A percentile compares a stretch with the other conserved stretches of the same genome.
phyloP scores from a whole-genome alignment of 805 yeast genomes.

The Zygoascus tannicola region DNA sequence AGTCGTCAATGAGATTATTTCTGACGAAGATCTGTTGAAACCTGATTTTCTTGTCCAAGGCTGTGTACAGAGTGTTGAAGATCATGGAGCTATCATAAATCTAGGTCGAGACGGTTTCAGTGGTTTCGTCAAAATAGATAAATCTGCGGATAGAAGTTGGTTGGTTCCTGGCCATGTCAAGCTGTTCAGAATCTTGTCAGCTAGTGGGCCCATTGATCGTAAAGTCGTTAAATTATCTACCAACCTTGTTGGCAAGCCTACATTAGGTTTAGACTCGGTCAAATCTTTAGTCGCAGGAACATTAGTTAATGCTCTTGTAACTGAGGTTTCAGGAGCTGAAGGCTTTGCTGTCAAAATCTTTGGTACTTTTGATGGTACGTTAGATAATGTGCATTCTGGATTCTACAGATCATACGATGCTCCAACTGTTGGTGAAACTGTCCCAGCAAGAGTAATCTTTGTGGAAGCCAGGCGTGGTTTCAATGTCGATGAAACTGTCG shows the following conservation, averaged over 20 bases:
- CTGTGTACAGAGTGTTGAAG: constrained; percentile 72
- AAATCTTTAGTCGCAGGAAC: constrained; percentile 85
- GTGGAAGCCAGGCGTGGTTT: constrained; percentile 1
- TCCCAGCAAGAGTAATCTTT: constrained; percentile 21
- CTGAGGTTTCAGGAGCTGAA: constrained; percentile 39
- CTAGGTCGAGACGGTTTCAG: constrained; percentile 48
- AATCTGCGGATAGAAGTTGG: constrained; percentile 30
- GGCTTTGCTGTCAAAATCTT: constrained; percentile 69
- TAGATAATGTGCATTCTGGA: constrained; percentile 58
- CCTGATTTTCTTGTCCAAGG: constrained; percentile 64
- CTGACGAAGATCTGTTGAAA: constrained; percentile 39
- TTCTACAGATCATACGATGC: background rate
- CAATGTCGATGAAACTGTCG: constrained; percentile 2
- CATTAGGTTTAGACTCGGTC: constrained; percentile 51
- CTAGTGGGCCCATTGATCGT: constrained; percentile 44
- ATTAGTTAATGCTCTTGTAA: constrained; percentile 61
- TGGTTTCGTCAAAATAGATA: constrained; percentile 73
- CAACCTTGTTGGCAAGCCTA: background rate
- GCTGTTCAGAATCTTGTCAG: constrained; percentile 47
- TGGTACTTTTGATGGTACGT: constrained; percentile 66
- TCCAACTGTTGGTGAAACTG: constrained; percentile 30
- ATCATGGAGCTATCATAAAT: constrained; percentile 77
- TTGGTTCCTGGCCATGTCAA: constrained; percentile 59
- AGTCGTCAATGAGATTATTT: constrained; percentile 49
- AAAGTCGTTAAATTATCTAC: constrained; percentile 35